Evolutionary conservation across 2,329 filamentous ascomycete species (phyloP), one percentile per base, ranked within the genome.

Genomic region (Penicillium sp.): DNA sequence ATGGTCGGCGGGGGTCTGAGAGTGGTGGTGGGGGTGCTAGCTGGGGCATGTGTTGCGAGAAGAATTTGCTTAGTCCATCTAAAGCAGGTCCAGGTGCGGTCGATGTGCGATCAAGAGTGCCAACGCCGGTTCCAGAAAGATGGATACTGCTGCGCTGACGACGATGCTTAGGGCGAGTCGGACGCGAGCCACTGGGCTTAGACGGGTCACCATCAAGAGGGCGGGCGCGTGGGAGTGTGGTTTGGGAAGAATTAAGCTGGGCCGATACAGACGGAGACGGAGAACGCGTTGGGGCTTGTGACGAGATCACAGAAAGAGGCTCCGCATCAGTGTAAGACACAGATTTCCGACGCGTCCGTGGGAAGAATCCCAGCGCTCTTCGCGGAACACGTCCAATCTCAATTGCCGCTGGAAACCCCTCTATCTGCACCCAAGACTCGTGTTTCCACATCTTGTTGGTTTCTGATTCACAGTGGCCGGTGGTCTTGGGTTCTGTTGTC

Each of bases 261-360:
- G 66, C 62, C 11, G 69, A 68, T 21, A 65, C 64, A 24, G 62
- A 52, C 44, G 68, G 61, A 39, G 64, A 65, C 52, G 65, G 68
- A 62, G 65, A 65, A 26, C 62, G 64, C 14, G 67, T 68, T 22
- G 59, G 64, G 63, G 78, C 29, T 70, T 66, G 65, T 52, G 68
- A 62, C 66, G 57, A 67, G 67, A 54, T 16, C 24, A 22, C 68
- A 54, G 59, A 70, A 57, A 55, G 71, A 66, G 54, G 58, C 44
- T 86, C 82, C 3, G 90, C 89, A 52, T 84, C 82, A 1, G 87
- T 87, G 65, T 83, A 80, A 10, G 84, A 76, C 6, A 72, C 68
- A 61, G 90, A 95, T 87, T 95, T 95, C 86, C 93, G 91, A 70
- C 92, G 83, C 21, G 92, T 85, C 8, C 93, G 93, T 3, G 93